Base-by-base conservation (phyloP, 176 grass and related monocot species). In the bread wheat (Triticum aestivum) region DNA sequence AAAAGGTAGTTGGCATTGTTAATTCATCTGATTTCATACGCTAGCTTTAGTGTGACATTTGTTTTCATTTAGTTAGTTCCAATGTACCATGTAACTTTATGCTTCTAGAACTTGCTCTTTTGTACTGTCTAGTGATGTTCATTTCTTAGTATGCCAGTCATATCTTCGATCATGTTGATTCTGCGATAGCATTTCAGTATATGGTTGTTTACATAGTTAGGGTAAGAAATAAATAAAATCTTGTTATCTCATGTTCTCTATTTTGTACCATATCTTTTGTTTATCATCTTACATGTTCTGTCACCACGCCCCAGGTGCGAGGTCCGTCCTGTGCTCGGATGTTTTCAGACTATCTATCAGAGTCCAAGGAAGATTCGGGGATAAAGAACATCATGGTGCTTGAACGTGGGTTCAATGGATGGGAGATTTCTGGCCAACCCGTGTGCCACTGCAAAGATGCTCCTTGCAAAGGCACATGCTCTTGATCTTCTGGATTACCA, bases 361-460 rank as follows among this genome's bases (percentile, higher is more conserved):
- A 89, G 68, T 52, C 26, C 11, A 90, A 98, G 27, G 80, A 92
- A 87, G 91, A 91, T 85, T 39, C 73, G 18, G 93, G 56, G 4
- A 82, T 90, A 84, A 90, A 87, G 39, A 93, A 89, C 10, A 77
- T 98, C 70, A 77, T 98, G 93, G 87, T 98, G 69, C 87, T 98
- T 69, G 95, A 98, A 52, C 89, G 62, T 73, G 95, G 95, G 17
- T 95, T 87, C 47, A 90, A 98, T 73, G 93, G 95, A 75, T 98
- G 95, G 95, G 89, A 95, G 58, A 33, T 29, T 90, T 91, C 87
- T 26, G 93, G 93, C 26, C 83, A 70, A 26, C 93, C 93, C 34
- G 89, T 95, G 58, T 98, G 93, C 82, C 75, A 47, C 49, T 95
- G 96, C 86, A 90, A n/a, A 9, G 83, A 88, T 47, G 77, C 73